Evolutionary conservation across 352 stramenopile species (phyloP).

Genomic region (Globisporangium carolinianum): DNA sequence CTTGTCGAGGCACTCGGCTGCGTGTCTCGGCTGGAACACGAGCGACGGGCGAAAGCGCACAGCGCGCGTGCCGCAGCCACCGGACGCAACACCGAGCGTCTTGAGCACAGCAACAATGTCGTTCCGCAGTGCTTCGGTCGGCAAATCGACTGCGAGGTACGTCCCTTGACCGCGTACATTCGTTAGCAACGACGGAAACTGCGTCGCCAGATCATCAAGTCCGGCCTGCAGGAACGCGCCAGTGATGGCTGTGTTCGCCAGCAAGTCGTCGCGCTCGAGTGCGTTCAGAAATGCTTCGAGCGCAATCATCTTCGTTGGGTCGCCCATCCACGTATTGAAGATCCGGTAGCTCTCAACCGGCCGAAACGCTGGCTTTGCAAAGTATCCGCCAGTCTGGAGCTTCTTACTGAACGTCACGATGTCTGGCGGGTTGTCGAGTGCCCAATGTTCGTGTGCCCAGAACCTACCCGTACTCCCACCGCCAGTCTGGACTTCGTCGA

Average conservation of each 20-base stretch:
- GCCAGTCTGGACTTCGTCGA: slow-evolving; percentile 82
- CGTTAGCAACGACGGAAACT: slow-evolving; percentile 54
- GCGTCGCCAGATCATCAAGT: slow-evolving; percentile 29
- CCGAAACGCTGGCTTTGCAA: no score
- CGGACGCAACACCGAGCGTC: slow-evolving; percentile 46
- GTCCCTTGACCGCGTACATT: slow-evolving; percentile 76
- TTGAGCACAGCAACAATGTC: slow-evolving; percentile 57
- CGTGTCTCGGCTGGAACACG: slow-evolving; percentile 74
- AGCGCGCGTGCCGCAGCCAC: slow-evolving; percentile 58
- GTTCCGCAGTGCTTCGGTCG: slow-evolving; percentile 53
- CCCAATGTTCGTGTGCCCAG: slow-evolving; percentile 82
- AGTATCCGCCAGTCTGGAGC: slow-evolving; percentile 30
- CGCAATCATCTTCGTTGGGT: no score
- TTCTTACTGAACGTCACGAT: slow-evolving; percentile 86
- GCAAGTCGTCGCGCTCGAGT: no score
- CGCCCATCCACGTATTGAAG: no score
- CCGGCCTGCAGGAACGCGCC: slow-evolving; percentile 58
- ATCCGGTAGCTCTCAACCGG: no score
- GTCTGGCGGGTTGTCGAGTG: slow-evolving; percentile 64
- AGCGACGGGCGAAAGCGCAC: slow-evolving; percentile 74
- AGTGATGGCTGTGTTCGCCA: slow-evolving; percentile 44
- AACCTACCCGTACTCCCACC: slow-evolving; percentile 80
- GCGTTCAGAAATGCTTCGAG: no score
- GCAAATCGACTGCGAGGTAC: slow-evolving; percentile 75
- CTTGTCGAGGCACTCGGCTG: slow-evolving; percentile 65